Evolutionary conservation across 2,329 filamentous ascomycete species (phyloP).

Genomic region (Venturia effusa): DNA sequence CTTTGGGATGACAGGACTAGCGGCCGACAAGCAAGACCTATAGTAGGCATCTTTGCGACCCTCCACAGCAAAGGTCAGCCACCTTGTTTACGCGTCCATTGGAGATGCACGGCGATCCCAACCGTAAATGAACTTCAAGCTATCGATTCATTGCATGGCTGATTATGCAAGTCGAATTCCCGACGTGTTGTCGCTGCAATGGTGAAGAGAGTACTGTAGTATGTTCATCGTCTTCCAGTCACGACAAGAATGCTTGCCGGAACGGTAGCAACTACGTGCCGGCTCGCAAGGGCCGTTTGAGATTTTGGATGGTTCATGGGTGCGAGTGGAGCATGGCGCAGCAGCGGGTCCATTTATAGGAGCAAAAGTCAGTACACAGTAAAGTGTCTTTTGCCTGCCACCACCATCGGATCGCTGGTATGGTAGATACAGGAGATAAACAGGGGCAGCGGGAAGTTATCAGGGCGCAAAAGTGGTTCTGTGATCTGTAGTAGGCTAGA

Average conservation of each 20-base stretch:
- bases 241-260: neutral
- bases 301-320: constrained; percentile 1
- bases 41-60: neutral
- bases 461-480: neutral
- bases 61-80: neutral
- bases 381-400: neutral
- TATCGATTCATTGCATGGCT: neutral
- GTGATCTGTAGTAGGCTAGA: neutral
- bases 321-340: neutral
- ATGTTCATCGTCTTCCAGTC: neutral
- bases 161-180: neutral
- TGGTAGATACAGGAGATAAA: neutral
- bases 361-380: neutral
- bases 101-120: neutral
- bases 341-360: neutral
- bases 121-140: neutral
- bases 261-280: neutral
- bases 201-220: neutral
- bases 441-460: neutral
- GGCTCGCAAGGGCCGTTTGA: constrained; percentile 2
- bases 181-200: neutral
- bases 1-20: neutral
- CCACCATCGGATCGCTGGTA: neutral
- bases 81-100: neutral
- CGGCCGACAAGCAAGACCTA: neutral